A percentile compares a stretch with the other conserved stretches of the same genome.
These are phyloP conservation scores for Pseudogymnoascus sp. DNA, from an alignment of 2,329 filamentous ascomycete species.

Conservation along the genomic window DNA sequence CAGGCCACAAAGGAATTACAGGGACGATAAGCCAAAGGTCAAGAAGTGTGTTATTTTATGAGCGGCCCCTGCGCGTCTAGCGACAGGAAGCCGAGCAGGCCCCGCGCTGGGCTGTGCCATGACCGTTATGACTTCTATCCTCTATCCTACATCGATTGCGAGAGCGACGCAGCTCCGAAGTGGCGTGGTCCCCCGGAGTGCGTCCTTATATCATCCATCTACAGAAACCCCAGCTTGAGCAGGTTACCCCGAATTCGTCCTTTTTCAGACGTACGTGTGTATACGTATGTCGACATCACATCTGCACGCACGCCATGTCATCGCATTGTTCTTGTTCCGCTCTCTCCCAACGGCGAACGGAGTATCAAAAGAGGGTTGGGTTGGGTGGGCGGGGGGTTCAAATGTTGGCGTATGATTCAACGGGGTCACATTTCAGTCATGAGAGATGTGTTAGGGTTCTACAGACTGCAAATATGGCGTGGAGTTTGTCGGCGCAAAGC, in stretches of 20 bases:
- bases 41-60: slow-evolving; percentile 29
- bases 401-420: slow-evolving; percentile 3
- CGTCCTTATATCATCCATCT: slow-evolving; percentile 4
- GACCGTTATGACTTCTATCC: slow-evolving; percentile 8
- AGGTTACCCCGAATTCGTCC: not conserved
- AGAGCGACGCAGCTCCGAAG: not conserved
- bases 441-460: slow-evolving; percentile 2
- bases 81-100: not conserved
- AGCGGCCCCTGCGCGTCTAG: slow-evolving; percentile 12
- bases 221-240: not conserved
- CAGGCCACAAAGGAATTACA: slow-evolving; percentile 24
- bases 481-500: slow-evolving; percentile 6
- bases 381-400: not conserved
- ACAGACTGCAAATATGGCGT: slow-evolving; percentile 5
- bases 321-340: slow-evolving; percentile 7
- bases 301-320: slow-evolving; percentile 1
- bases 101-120: not conserved
- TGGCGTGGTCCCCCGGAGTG: not conserved
- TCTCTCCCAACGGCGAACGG: slow-evolving; percentile 7
- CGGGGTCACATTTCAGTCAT: slow-evolving; percentile 1
- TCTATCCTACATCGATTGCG: slow-evolving; percentile 9
- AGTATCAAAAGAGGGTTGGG: slow-evolving; percentile 8
- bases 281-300: not conserved
- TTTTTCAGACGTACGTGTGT: slow-evolving; percentile 2
- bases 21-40: slow-evolving; percentile 17